Conservation (phyloP, 1,284 basidiomycete species). For the Peniophora sp. region DNA sequence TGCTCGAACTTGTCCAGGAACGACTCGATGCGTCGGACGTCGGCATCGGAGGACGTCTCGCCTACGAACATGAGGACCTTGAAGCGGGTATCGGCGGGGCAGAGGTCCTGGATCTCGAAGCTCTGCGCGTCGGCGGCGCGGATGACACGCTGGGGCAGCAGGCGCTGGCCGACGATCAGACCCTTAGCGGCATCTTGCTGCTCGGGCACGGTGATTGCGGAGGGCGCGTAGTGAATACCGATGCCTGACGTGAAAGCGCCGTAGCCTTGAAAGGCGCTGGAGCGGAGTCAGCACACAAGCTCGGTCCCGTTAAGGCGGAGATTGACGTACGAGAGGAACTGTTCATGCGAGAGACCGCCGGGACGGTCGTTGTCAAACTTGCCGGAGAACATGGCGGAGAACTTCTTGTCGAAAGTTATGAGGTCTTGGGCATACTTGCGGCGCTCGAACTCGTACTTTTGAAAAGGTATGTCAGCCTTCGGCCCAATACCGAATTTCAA, state of each 20-base stretch:
- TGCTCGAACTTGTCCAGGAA: constrained; percentile 7
- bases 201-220: constrained; percentile 35
- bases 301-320: not conserved
- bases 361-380: constrained; percentile 53
- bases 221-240: constrained; percentile 54
- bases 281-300: not conserved
- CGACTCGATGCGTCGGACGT: not conserved
- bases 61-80: constrained; percentile 62
- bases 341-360: constrained; percentile 59
- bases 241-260: constrained; percentile 59
- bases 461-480: not conserved
- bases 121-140: constrained; percentile 59
- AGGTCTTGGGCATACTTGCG: constrained; percentile 73
- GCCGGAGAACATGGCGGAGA: constrained; percentile 68
- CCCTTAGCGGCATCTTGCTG: constrained; percentile 39
- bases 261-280: constrained; percentile 50
- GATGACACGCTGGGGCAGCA: constrained; percentile 51
- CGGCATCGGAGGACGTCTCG: constrained; percentile 24
- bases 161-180: constrained; percentile 50
- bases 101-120: constrained; percentile 60
- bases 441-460: constrained; percentile 65
- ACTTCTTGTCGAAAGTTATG: constrained; percentile 75
- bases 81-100: constrained; percentile 66
- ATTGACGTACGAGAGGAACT: constrained; percentile 46
- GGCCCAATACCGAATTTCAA: not conserved